These are phyloP conservation scores for Salix arbutifolia DNA, from an alignment of 345 rosid genomes.

Conservation along the genomic window DNA sequence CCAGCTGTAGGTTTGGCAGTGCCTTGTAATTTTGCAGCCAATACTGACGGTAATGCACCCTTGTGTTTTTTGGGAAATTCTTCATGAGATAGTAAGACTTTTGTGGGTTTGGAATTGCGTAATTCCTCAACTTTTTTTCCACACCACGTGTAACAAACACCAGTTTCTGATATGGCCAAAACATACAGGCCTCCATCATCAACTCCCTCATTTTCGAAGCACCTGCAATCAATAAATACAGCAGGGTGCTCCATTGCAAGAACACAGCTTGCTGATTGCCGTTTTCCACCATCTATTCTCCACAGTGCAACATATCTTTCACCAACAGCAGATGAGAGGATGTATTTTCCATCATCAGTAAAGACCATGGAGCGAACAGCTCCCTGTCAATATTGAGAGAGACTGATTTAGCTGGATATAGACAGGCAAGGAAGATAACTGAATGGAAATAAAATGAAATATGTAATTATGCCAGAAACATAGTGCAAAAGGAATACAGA, in stretches of 20 bases:
- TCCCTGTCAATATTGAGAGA: slow-evolving; percentile 43
- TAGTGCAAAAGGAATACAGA: neutral
- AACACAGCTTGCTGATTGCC: slow-evolving; percentile 80
- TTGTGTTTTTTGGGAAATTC: slow-evolving; percentile 37
- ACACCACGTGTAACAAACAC: slow-evolving; percentile 84
- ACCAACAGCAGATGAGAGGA: slow-evolving; percentile 72
- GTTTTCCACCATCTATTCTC: slow-evolving; percentile 67
- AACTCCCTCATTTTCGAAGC: slow-evolving; percentile 35
- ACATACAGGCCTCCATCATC: slow-evolving; percentile 50
- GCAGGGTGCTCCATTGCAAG: slow-evolving; percentile 97
- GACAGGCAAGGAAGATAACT: neutral
- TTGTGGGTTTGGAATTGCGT: slow-evolving; percentile 55
- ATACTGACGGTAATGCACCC: slow-evolving; percentile 48
- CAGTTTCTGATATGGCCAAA: slow-evolving; percentile 76
- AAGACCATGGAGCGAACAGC: slow-evolving; percentile 71
- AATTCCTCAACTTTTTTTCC: slow-evolving; percentile 64
- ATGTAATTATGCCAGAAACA: neutral
- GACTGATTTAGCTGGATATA: slow-evolving; percentile 6
- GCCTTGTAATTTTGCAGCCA: slow-evolving; percentile 82
- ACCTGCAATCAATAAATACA: slow-evolving; percentile 62
- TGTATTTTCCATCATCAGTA: slow-evolving; percentile 69
- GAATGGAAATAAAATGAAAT: slow-evolving; percentile 1
- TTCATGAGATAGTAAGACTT: slow-evolving; percentile 54
- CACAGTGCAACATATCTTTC: slow-evolving; percentile 82
- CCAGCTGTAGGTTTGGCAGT: slow-evolving; percentile 48